Conservation (phyloP, 2,329 filamentous ascomycete genomes). For the Sclerotinia glacialis region DNA sequence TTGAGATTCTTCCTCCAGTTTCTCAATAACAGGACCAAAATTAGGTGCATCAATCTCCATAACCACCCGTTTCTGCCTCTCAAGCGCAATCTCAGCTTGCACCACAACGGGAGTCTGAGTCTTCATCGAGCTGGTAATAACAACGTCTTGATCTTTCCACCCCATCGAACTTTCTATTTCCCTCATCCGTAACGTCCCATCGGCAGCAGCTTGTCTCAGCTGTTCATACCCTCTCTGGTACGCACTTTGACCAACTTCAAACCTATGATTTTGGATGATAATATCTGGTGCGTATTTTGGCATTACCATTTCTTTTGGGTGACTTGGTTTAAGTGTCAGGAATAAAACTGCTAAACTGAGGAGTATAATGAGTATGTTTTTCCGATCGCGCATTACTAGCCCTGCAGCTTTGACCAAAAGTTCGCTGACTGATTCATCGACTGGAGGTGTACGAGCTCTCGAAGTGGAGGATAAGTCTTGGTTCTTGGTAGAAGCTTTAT, state of each 20-base stretch:
- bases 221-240: background rate
- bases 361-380: slow-evolving; percentile 56
- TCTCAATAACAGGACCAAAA: background rate
- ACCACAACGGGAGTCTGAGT: background rate
- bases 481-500: slow-evolving; percentile 37
- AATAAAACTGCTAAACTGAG: slow-evolving; percentile 54
- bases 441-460: slow-evolving; percentile 6
- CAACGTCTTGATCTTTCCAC: background rate
- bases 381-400: slow-evolving; percentile 56
- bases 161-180: background rate
- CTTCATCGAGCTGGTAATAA: background rate
- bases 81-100: background rate
- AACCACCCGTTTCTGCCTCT: background rate
- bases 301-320: background rate
- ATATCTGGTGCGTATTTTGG: slow-evolving; percentile 1
- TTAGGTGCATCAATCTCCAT: slow-evolving; percentile 1
- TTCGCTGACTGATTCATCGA: slow-evolving; percentile 50
- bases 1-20: background rate
- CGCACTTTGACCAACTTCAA: background rate
- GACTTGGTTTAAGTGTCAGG: slow-evolving; percentile 43
- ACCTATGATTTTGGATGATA: slow-evolving; percentile 11
- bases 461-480: background rate
- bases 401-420: slow-evolving; percentile 53
- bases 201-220: background rate
- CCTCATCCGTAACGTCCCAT: background rate